Evolutionary conservation across 2,329 filamentous ascomycete species (phyloP).

Genomic region (Cladosporium phlei): DNA sequence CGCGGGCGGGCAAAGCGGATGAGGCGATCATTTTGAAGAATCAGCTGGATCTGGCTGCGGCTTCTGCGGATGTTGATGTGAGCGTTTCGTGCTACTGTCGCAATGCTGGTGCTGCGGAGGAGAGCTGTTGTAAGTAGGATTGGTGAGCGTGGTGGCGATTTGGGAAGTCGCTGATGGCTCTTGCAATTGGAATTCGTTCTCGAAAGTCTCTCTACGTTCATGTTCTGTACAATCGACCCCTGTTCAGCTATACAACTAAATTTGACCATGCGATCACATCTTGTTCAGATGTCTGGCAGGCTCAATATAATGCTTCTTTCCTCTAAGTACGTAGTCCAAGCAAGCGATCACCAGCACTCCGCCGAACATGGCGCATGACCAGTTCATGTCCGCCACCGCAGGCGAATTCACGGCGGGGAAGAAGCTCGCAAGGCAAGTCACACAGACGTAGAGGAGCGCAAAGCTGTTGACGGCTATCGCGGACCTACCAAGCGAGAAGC

Average conservation of each 20-base stretch:
- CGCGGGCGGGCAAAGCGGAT: slow-evolving; percentile 27
- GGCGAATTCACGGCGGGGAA: slow-evolving; percentile 27
- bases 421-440: slow-evolving; percentile 28
- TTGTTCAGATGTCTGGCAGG: slow-evolving; percentile 8
- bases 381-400: slow-evolving; percentile 24
- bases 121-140: neutral
- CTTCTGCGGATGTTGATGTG: neutral
- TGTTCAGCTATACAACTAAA: too few species aligned
- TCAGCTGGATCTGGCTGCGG: neutral
- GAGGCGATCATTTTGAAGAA: neutral
- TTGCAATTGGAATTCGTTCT: too few species aligned
- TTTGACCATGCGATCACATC: too few species aligned
- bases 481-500: slow-evolving; percentile 21
- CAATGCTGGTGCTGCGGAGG: neutral
- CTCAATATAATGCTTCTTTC: slow-evolving; percentile 7
- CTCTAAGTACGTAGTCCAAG: slow-evolving; percentile 19
- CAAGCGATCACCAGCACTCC: slow-evolving; percentile 25
- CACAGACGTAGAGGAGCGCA: slow-evolving; percentile 22
- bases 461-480: slow-evolving; percentile 24
- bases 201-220: too few species aligned
- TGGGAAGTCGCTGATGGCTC: too few species aligned
- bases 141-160: too few species aligned
- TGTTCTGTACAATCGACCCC: too few species aligned
- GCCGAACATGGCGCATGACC: slow-evolving; percentile 28
- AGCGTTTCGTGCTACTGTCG: neutral